phyloP scores from a whole-genome alignment of 805 yeast genomes.

The Candida yuanshanica region DNA sequence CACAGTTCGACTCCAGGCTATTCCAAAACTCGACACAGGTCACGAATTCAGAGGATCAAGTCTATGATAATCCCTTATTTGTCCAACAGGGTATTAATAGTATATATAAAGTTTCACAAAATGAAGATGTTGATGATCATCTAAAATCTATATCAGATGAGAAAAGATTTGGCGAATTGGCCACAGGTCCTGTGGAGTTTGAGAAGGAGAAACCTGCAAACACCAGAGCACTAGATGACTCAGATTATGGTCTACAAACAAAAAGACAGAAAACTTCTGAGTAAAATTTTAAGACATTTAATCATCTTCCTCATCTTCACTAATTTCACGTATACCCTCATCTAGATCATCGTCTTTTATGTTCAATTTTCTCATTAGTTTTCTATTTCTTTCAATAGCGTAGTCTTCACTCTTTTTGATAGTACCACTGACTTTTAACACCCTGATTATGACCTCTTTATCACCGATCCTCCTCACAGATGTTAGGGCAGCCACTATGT shows the following conservation, averaged over 20 bases:
- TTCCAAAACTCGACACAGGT: constrained; percentile 42
- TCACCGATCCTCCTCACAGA: constrained; percentile 48
- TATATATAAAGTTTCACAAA: constrained; percentile 38
- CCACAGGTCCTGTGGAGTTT: constrained; percentile 42
- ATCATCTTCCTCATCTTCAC: constrained; percentile 8
- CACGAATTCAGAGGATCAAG: constrained; percentile 37
- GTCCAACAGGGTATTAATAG: constrained; percentile 45
- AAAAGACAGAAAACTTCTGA: constrained; percentile 14
- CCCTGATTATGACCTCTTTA: constrained; percentile 43
- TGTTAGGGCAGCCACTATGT: constrained; percentile 63
- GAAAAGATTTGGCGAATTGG: constrained; percentile 16
- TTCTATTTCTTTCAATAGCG: constrained; percentile 47
- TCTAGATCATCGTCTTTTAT: constrained; percentile 11
- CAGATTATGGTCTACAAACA: constrained; percentile 20
- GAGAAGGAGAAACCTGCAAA: constrained; percentile 27
- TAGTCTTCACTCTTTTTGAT: constrained; percentile 76
- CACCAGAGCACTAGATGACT: constrained; percentile 8
- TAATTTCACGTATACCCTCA: constrained; percentile 5
- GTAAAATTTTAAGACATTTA: background rate
- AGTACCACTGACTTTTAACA: constrained; percentile 76
- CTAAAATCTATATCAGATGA: constrained; percentile 13
- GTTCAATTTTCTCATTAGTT: constrained; percentile 18
- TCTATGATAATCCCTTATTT: constrained; percentile 57
- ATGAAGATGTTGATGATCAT: constrained; percentile 17
- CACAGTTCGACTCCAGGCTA: constrained; percentile 54